Percentiles rank a stretch among this genome's conserved stretches.
Evolutionary conservation across 1,284 basidiomycete species (phyloP).

Genomic region (Ustilago bromivora): DNA sequence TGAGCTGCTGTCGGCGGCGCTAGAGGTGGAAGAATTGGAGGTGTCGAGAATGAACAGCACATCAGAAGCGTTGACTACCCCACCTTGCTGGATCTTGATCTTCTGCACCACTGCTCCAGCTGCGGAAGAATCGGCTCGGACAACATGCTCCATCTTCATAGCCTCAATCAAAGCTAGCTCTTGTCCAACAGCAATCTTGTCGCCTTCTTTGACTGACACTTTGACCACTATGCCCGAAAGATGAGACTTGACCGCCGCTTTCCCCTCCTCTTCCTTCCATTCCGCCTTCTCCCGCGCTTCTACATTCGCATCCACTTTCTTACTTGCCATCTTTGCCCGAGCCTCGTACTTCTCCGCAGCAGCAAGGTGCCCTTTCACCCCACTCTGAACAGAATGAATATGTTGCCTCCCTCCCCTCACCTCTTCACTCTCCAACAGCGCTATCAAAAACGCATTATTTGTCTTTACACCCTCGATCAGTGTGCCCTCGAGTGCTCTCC

Average conservation of each 20-base stretch:
- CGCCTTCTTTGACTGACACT: constrained; percentile 29
- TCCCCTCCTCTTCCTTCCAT: constrained; percentile 7
- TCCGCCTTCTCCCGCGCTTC: background rate
- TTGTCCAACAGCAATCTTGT: constrained; percentile 73
- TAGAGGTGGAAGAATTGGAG: background rate
- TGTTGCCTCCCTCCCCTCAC: constrained; percentile 19
- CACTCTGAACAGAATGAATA: constrained; percentile 32
- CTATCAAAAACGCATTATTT: constrained; percentile 34
- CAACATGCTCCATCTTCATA: constrained; percentile 77
- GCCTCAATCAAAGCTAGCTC: constrained; percentile 77
- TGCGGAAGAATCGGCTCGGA: constrained; percentile 12
- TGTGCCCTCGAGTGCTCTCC: constrained; percentile 23
- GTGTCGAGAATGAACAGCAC: constrained; percentile 28
- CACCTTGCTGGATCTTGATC: constrained; percentile 23
- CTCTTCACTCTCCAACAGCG: constrained; percentile 30
- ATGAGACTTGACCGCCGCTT: constrained; percentile 24
- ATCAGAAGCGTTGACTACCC: constrained; percentile 27
- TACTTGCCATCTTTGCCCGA: background rate
- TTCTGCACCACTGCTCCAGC: constrained; percentile 20
- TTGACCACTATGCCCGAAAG: constrained; percentile 33
- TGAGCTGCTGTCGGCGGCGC: background rate
- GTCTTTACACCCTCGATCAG: constrained; percentile 37
- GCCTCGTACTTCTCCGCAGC: constrained; percentile 8
- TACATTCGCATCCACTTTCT: background rate
- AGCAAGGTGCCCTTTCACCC: constrained; percentile 8